These are phyloP conservation scores for Flaveria bidentis DNA, from an alignment of 129 eudicot genomes.

Conservation along the genomic window DNA sequence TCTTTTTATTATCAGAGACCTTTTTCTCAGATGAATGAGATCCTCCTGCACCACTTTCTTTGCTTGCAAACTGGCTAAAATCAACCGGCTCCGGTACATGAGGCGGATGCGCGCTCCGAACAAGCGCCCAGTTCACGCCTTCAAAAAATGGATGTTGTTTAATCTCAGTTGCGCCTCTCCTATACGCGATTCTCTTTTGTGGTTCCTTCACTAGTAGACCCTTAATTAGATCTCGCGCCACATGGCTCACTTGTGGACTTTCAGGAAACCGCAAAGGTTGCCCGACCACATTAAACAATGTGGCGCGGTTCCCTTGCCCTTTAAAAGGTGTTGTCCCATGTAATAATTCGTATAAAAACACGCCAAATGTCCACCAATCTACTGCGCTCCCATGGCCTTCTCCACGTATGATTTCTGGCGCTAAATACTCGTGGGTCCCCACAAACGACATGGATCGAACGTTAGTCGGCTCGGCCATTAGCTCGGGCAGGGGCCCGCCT, in stretches of 20 bases:
- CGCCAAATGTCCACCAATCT: slow-evolving; percentile 75
- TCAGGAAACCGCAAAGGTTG: slow-evolving; percentile 66
- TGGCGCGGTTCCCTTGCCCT: slow-evolving; percentile 67
- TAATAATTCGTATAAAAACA: slow-evolving; percentile 60
- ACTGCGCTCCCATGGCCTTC: slow-evolving; percentile 77
- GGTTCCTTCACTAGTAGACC: slow-evolving; percentile 73
- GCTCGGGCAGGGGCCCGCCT: slow-evolving; percentile 46
- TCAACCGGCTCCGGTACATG: slow-evolving; percentile 52
- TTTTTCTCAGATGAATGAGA: slow-evolving; percentile 11
- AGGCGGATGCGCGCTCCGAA: slow-evolving; percentile 54
- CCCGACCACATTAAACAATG: slow-evolving; percentile 62
- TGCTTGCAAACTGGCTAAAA: slow-evolving; percentile 20
- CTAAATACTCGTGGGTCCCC: slow-evolving; percentile 67
- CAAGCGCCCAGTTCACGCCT: slow-evolving; percentile 71
- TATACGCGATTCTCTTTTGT: slow-evolving; percentile 52
- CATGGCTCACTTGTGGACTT: slow-evolving; percentile 53
- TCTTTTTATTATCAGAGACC: not conserved
- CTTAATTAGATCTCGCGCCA: slow-evolving; percentile 54
- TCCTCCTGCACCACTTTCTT: not conserved
- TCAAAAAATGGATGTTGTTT: slow-evolving; percentile 75
- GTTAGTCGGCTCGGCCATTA: slow-evolving; percentile 62
- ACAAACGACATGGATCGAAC: slow-evolving; percentile 77
- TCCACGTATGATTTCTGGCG: slow-evolving; percentile 66
- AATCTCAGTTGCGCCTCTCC: slow-evolving; percentile 68
- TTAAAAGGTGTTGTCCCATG: slow-evolving; percentile 72